Percentiles rank a stretch among this genome's conserved stretches.
Conservation (phyloP, 306 rosid genomes). For the Astragalus membranaceus region DNA sequence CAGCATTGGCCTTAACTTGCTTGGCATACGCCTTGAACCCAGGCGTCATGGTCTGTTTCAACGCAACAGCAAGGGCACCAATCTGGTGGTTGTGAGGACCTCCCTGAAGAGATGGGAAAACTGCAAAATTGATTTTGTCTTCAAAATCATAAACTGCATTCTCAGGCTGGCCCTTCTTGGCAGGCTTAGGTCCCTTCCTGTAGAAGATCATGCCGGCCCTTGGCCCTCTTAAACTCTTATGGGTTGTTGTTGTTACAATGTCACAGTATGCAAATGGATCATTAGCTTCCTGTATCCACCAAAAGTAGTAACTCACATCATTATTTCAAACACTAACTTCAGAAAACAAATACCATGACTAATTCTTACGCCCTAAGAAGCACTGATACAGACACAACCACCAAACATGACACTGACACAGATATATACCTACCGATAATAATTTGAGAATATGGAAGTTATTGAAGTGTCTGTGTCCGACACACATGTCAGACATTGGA, state of each 20-base stretch:
- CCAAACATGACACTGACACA: too few species aligned
- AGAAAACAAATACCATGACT: not conserved
- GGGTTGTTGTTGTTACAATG: slow-evolving; percentile 89
- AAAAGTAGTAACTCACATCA: not conserved
- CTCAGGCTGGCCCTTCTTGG: slow-evolving; percentile 95
- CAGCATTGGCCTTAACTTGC: slow-evolving; percentile 95
- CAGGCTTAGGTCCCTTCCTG: slow-evolving; percentile 84
- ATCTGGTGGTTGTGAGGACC: slow-evolving; percentile 99
- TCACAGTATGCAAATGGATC: slow-evolving; percentile 84
- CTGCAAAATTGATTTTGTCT: slow-evolving; percentile 90
- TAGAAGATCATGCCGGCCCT: slow-evolving; percentile 97
- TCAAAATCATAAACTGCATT: slow-evolving; percentile 77
- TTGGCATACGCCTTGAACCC: slow-evolving; percentile 87
- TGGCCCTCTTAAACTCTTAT: slow-evolving; percentile 93
- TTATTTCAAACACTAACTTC: not conserved
- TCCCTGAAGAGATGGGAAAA: slow-evolving; percentile 94
- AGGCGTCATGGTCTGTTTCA: slow-evolving; percentile 66
- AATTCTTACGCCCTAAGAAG: not conserved
- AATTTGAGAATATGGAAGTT: too few species aligned
- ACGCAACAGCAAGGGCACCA: slow-evolving; percentile 91
- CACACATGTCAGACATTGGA: too few species aligned
- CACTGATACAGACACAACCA: too few species aligned
- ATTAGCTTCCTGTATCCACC: slow-evolving; percentile 61
- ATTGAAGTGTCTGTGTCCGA: too few species aligned
- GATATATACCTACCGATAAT: too few species aligned